Conservation (phyloP, 257 asterid species). For the Anisodus tanguticus region DNA sequence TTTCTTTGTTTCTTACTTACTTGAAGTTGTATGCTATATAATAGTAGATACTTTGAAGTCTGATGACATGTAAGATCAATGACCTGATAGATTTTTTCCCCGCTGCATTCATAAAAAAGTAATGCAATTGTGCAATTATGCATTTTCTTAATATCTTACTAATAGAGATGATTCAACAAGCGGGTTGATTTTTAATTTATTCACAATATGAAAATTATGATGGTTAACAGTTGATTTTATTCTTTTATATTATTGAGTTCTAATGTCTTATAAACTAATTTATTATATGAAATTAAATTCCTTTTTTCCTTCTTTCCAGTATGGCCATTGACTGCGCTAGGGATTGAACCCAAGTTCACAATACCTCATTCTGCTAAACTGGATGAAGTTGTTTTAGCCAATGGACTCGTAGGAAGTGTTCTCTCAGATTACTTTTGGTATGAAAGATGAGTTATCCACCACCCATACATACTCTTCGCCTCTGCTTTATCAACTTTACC, state of each 20-base stretch:
- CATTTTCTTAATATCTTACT: not conserved
- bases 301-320: slow-evolving; percentile 54
- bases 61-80: not conserved
- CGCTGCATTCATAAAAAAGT: not conserved
- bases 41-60: not conserved
- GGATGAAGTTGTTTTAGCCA: slow-evolving; percentile 95
- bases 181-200: not conserved
- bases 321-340: slow-evolving; percentile 97
- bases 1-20: too few relatives aligned
- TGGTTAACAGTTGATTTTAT: not conserved
- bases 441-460: slow-evolving; percentile 27
- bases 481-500: not conserved
- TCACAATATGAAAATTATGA: not conserved
- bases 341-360: slow-evolving; percentile 91
- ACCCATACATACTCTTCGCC: not conserved
- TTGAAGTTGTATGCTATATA: not conserved
- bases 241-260: not conserved
- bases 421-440: slow-evolving; percentile 98
- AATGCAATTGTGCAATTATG: not conserved
- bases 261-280: not conserved
- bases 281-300: not conserved
- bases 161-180: not conserved
- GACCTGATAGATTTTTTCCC: not conserved
- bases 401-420: slow-evolving; percentile 91
- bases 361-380: slow-evolving; percentile 82